Conservation (phyloP, 768 basidiomycete genomes). For the Scleroderma citrinum region DNA sequence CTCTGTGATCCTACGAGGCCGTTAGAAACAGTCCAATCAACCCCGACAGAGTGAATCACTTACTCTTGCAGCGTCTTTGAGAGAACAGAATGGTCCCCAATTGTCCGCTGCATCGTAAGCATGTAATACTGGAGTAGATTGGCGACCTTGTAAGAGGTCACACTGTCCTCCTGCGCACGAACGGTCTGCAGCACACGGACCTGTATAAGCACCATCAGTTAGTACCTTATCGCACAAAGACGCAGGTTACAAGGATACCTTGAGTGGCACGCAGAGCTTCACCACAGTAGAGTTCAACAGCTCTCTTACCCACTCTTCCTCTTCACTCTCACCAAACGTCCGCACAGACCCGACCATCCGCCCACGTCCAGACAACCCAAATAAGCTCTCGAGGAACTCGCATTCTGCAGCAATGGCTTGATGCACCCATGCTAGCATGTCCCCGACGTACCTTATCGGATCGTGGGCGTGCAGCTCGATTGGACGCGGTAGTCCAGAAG, state of each 20-base stretch:
- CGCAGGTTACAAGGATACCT: conserved; percentile 40
- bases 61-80: conserved; percentile 78
- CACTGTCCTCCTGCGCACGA: conserved; percentile 88
- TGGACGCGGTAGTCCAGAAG: conserved; percentile 78
- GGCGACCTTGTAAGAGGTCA: conserved; percentile 87
- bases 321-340: conserved; percentile 48
- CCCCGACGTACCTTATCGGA: conserved; percentile 91
- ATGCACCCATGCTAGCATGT: conserved; percentile 99
- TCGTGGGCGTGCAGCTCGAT: conserved; percentile 99
- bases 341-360: conserved; percentile 76
- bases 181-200: conserved; percentile 91
- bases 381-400: conserved; percentile 87
- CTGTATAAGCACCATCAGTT: conserved; percentile 31
- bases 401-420: conserved; percentile 92
- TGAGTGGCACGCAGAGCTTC: conserved; percentile 84
- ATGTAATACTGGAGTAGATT: conserved; percentile 95
- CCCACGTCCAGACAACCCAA: conserved; percentile 47
- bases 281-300: conserved; percentile 78
- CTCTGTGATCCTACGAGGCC: conserved; percentile 59
- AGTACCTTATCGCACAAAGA: not conserved
- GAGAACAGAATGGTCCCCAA: conserved; percentile 78
- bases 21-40: not conserved
- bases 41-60: conserved; percentile 15
- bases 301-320: conserved; percentile 75
- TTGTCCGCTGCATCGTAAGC: conserved; percentile 87